phyloP scores from a whole-genome alignment of 108 stramenopile genomes.

The Cyclotella sp. region DNA sequence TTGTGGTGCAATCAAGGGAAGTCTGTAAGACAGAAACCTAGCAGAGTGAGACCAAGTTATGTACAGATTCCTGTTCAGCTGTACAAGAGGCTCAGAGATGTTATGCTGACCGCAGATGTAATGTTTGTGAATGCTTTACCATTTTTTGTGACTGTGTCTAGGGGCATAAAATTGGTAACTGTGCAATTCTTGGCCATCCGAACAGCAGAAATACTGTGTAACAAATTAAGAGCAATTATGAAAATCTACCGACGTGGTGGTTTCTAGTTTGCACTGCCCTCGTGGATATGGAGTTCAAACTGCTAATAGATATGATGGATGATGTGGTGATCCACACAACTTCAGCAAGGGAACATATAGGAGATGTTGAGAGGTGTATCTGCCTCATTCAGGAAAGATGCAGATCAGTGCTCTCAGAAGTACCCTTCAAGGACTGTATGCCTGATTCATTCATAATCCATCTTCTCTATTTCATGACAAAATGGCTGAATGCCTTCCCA shows the following conservation, averaged over 20 bases:
- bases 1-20: conserved; percentile 24
- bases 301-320: neutral
- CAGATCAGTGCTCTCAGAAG: neutral
- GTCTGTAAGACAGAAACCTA: conserved; percentile 16
- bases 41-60: conserved; percentile 12
- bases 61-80: conserved; percentile 20
- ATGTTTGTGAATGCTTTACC: too few relatives aligned
- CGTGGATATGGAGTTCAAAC: too few relatives aligned
- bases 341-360: conserved; percentile 34
- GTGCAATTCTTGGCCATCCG: too few relatives aligned
- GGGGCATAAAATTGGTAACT: too few relatives aligned
- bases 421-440: conserved; percentile 14
- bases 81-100: too few relatives aligned
- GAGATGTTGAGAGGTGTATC: too few relatives aligned
- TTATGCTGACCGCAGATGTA: too few relatives aligned
- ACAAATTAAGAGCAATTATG: too few relatives aligned
- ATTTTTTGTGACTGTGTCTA: too few relatives aligned
- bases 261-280: conserved; percentile 12
- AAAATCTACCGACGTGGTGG: conserved; percentile 20
- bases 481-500: conserved; percentile 41
- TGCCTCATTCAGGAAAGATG: conserved; percentile 19
- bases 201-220: too few relatives aligned
- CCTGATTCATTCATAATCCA: conserved; percentile 16
- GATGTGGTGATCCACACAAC: conserved; percentile 24
- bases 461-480: conserved; percentile 13